These are phyloP conservation scores for Cryptosporidium xiaoi DNA, from an alignment of 169 alveolate species.

Conservation along the genomic window DNA sequence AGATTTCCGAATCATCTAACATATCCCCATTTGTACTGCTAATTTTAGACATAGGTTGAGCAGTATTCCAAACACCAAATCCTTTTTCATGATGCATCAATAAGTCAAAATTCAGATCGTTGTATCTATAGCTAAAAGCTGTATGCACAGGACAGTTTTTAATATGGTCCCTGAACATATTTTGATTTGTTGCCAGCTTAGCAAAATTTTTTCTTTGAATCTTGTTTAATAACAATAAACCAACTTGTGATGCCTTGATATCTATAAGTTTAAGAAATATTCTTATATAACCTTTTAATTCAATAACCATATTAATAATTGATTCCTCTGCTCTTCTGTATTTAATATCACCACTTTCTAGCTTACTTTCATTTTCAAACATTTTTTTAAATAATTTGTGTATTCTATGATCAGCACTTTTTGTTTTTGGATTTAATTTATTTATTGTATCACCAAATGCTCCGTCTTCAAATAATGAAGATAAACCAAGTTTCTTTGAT, in stretches of 20 bases:
- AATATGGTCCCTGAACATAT: slow-evolving; percentile 25
- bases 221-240: slow-evolving; percentile 42
- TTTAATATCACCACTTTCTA: slow-evolving; percentile 26
- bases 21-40: background rate
- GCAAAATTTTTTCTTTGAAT: slow-evolving; percentile 21
- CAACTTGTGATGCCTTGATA: slow-evolving; percentile 65
- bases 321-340: slow-evolving; percentile 65
- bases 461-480: slow-evolving; percentile 40
- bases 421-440: slow-evolving; percentile 29
- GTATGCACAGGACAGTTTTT: slow-evolving; percentile 62
- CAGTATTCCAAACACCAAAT: slow-evolving; percentile 58
- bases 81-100: slow-evolving; percentile 72
- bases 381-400: slow-evolving; percentile 24
- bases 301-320: slow-evolving; percentile 57
- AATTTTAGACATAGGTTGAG: background rate
- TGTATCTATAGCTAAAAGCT: slow-evolving; percentile 61
- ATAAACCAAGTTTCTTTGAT: slow-evolving; percentile 42
- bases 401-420: slow-evolving; percentile 25
- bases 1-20: background rate
- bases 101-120: slow-evolving; percentile 48
- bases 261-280: slow-evolving; percentile 49
- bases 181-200: slow-evolving; percentile 7
- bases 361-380: background rate
- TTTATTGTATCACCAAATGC: slow-evolving; percentile 31
- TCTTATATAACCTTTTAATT: slow-evolving; percentile 47